Evolutionary conservation across 2,329 filamentous ascomycete genomes (phyloP), one percentile per base, ranked within the genome.

Genomic region (Cercospora beticola): DNA sequence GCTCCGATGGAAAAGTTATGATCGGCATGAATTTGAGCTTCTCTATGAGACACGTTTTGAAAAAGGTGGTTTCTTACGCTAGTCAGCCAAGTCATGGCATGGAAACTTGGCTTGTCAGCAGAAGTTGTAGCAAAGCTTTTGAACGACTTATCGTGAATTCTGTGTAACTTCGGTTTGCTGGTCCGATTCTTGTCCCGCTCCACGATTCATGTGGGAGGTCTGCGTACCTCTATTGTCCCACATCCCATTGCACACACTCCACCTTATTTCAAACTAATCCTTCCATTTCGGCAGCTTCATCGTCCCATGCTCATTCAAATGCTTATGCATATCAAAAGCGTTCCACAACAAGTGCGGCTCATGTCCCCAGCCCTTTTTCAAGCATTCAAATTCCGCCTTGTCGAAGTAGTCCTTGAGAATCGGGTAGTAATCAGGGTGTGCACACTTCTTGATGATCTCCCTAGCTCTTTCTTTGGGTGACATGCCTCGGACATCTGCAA

Each of bases 301-400:
- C 74, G 92, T 95, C 26, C 93, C 93, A 79, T 94, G 87, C 83
- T 94, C 90, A 67, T 88, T 83, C 69, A 97, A 81, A 71, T 93
- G 91, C 85, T 90, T 90, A 82, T 97, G 93, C 89, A 97, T 92
- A 80, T 96, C 92, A 79, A 97, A 97, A 58, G 86, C 85, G 81
- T 96, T 91, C 86, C 89, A 96, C 71, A 97, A 84, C 78, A 96
- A 82, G 80, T 97, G 93, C 28, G 93, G 93, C 85, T 97, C 91
- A 81, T 97, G 93, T 21, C 92, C 92, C 92, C 90, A 92, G 21
- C 92, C 93, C 86, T 93, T 94, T 80, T 86, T 87, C 79, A 96
- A 81, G 79, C 92, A 95, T 82, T 96, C 92, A 76, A 86, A 92
- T 82, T 97, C 93, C 43, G 93, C 93, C 80, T 91, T 91, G 73